Conservation (phyloP, 2,329 filamentous ascomycete genomes). For the Colletotrichum tropicale region DNA sequence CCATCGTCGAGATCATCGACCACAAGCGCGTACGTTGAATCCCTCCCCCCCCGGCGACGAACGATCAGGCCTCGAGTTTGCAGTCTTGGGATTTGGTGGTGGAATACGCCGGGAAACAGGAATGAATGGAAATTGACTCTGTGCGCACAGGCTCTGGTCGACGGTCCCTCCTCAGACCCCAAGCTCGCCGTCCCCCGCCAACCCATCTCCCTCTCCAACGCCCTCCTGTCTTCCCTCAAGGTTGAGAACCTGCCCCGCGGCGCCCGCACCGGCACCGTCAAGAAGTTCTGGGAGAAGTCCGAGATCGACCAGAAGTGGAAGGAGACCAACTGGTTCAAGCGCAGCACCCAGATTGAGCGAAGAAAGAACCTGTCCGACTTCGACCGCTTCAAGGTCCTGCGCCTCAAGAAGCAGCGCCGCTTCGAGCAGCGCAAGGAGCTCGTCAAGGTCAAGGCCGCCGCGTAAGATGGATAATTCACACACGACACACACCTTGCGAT, state of each 20-base stretch:
- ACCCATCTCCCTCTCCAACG: constrained; percentile 78
- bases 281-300: constrained; percentile 88
- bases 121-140: neutral
- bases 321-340: constrained; percentile 93
- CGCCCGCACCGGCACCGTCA: constrained; percentile 80
- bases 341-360: constrained; percentile 82
- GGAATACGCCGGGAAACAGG: neutral
- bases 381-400: constrained; percentile 99
- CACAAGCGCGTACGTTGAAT: constrained; percentile 94
- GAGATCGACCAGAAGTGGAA: constrained; percentile 94
- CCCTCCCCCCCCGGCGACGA: constrained; percentile 1
- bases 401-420: constrained; percentile 98
- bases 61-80: neutral
- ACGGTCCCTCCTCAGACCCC: constrained; percentile 86
- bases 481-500: constrained; percentile 7
- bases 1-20: constrained; percentile 99
- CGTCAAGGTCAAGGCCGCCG: constrained; percentile 87
- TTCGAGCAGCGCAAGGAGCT: constrained; percentile 98
- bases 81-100: neutral
- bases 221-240: constrained; percentile 88
- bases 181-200: constrained; percentile 86
- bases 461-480: constrained; percentile 52
- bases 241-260: constrained; percentile 86
- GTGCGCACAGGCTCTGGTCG: constrained; percentile 80
- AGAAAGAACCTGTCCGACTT: constrained; percentile 96